Evolutionary conservation across 2,329 filamentous ascomycete genomes (phyloP), one percentile per base, ranked within the genome.

Genomic region (Emmonsia crescens): DNA sequence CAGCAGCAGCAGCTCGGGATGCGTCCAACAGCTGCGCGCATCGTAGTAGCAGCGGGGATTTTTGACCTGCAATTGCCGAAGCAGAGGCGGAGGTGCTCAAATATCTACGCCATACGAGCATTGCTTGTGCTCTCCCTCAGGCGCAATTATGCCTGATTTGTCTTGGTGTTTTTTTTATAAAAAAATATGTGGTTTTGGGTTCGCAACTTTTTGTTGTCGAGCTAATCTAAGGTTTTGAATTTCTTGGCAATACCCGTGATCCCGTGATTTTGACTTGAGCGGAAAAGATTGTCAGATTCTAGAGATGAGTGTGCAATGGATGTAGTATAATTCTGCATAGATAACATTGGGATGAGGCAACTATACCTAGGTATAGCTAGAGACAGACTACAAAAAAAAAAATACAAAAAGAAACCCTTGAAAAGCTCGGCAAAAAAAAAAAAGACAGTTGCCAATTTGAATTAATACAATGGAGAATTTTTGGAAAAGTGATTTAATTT

Each of bases 1-100:
- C 64, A 66, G 64, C 29, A n/a, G 59, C 19, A 21, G 59, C 16
- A 33, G 60, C 21, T 58, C 61, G 62, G 60, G 70, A 72, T 29
- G 67, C 66, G 56, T 72, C 68, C 59, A 76, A 73, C 57, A 77
- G 68, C 62, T 77, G 73, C 29, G 71, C 71, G 66, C 75, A 77
- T 66, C 74, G 72, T 48, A 75, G 64, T 52, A 67, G 59, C 40
- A 68, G 60, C 42, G 71, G 66, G 29, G 66, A 62, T 40, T 66
- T 57, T 48, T 61, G 63, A 33, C 40, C 54, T 10, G 27, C 19
- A 38, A 40, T 38, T 63, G 71, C 65, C 67, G 61, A 57, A 66
- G 71, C 66, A 62, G 73, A 74, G 54, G 74, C 75, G 62, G 69
- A 66, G 46, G 46, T 49, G 21, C 21, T 49, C 62, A 77, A 73